phyloP scores from a whole-genome alignment of 495 filamentous ascomycete genomes.

The Neurospora africana region DNA sequence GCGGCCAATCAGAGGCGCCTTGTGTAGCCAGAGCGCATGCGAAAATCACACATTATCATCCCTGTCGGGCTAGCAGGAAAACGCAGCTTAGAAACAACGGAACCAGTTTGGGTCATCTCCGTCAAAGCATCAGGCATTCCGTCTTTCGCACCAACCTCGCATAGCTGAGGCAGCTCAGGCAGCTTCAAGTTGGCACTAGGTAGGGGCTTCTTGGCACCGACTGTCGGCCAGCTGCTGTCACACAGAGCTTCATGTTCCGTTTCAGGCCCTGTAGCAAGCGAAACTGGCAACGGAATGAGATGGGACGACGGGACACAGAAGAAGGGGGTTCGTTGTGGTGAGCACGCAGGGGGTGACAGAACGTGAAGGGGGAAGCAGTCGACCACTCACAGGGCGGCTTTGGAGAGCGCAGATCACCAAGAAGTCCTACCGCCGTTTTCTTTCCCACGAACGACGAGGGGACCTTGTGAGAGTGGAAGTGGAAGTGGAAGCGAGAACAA shows the following conservation, averaged over 20 bases:
- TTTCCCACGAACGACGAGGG: slow-evolving; percentile 2
- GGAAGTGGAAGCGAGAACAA: background rate
- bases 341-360: background rate
- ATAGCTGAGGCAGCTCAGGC: background rate
- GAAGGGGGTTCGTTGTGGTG: slow-evolving; percentile 5
- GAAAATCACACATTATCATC: background rate
- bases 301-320: background rate
- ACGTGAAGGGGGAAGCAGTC: slow-evolving; percentile 7
- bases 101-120: background rate
- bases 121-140: background rate
- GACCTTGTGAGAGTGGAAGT: background rate
- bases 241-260: background rate
- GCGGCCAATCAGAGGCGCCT: background rate
- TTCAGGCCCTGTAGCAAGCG: background rate
- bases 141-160: background rate
- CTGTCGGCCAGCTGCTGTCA: background rate
- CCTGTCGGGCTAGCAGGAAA: background rate
- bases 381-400: background rate
- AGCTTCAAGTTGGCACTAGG: background rate
- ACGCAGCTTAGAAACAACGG: background rate
- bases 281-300: background rate
- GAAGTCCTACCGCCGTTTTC: slow-evolving; percentile 8
- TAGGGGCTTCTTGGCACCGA: background rate
- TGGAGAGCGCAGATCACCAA: slow-evolving; percentile 6
- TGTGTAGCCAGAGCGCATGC: background rate